These are phyloP conservation scores for Zygoascus sp. DNA, from an alignment of 1,139 yeast species.

Conservation along the genomic window DNA sequence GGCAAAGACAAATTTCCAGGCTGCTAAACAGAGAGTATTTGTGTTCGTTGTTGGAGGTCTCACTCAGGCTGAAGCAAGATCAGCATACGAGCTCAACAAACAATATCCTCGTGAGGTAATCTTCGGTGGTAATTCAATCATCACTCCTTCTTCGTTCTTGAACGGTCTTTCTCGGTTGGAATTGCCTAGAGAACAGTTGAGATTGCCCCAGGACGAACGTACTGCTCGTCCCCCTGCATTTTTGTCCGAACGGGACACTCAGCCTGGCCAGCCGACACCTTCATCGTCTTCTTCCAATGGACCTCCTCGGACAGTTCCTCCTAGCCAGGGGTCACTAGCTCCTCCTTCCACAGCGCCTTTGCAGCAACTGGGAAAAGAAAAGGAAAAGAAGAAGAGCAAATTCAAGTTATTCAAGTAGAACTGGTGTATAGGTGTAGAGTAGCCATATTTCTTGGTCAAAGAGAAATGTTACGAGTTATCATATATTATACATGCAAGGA, in stretches of 20 bases:
- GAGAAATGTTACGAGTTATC: not conserved
- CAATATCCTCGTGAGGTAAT: conserved; percentile 67
- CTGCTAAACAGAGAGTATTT: conserved; percentile 66
- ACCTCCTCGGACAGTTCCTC: not conserved
- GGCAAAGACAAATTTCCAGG: conserved; percentile 52
- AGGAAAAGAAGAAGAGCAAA: conserved; percentile 19
- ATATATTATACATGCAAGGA: conserved; percentile 1
- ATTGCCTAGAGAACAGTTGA: conserved; percentile 29
- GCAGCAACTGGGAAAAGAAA: conserved; percentile 8
- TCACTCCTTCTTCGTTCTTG: conserved; percentile 57
- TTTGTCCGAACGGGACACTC: conserved; percentile 28
- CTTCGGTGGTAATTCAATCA: conserved; percentile 75
- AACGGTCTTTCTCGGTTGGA: conserved; percentile 30
- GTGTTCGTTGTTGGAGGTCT: conserved; percentile 85
- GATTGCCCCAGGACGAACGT: conserved; percentile 28
- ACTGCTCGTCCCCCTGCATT: conserved; percentile 21
- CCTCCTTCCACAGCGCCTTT: conserved; percentile 5
- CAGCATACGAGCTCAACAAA: conserved; percentile 66
- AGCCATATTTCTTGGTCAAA: no score
- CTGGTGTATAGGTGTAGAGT: no score
- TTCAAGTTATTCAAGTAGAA: conserved; percentile 12
- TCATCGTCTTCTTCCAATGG: conserved; percentile 8
- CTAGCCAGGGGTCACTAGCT: not conserved
- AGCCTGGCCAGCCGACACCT: no score
- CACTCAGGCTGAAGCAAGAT: conserved; percentile 75